Base-by-base conservation (phyloP, 2,329 filamentous ascomycete species). In the Geosmithia putterillii region DNA sequence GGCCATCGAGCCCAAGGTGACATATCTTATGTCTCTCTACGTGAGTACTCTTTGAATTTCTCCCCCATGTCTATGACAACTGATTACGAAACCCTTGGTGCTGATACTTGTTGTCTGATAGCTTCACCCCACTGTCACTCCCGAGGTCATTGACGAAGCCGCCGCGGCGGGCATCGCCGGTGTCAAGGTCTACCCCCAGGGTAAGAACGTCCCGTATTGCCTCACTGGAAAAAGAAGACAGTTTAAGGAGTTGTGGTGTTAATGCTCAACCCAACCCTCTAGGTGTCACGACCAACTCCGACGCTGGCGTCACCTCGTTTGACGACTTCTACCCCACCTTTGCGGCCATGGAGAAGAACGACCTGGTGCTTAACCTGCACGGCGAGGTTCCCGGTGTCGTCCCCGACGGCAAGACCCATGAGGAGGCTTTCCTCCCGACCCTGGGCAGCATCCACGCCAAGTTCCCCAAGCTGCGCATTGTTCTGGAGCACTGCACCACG, bases 291-390 rank as follows among this genome's bases (percentile, higher is more conserved):
- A 83, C 79, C 40, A 82, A 82, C 61, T 81, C 76, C 19, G 70
- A 74, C 40, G 76, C 74, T 21, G 86, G 85, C 12, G 83, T 89
- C 20, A 66, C 83, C 15, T 74, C 78, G 45, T 77, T 86, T 54
- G 76, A 79, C 47, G 64, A 71, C 25, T 90, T 86, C 64, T 83
- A 84, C 57, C 76, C 79, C 7, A 84, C 90, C 14, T 94, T 96
- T 57, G 75, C 73, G n/a, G 84, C 86, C 50, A 95, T 96, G 89
- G 83, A 95, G 58, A 67, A 80, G 46, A 77, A 88, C 51, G 79
- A 81, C 51, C 70, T 95, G 57, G 74, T 94, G n/a, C 72, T 94
- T 37, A 95, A 95, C 64, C 69, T 96, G n/a, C 89, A 96, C 59
- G 90, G 89, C 50, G 90, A 95, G 64, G 77, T 82, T n/a, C 81